These are phyloP conservation scores for Cercis canadensis DNA, from an alignment of 306 rosid species.

Conservation along the genomic window DNA sequence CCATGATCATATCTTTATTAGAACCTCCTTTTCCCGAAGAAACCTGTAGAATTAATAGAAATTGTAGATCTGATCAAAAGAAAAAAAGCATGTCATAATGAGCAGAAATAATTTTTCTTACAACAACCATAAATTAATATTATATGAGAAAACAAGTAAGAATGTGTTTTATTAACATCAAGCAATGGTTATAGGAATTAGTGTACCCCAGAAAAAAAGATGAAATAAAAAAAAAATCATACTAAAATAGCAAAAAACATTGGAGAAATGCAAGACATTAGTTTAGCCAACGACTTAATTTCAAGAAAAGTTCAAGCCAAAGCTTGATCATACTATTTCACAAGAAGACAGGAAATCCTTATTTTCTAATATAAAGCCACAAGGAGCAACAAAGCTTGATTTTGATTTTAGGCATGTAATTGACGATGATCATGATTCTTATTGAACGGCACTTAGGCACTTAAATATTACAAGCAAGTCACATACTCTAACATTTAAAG, in stretches of 20 bases:
- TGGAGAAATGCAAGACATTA: neutral
- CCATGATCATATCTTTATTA: conserved; percentile 72
- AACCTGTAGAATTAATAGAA: conserved; percentile 51
- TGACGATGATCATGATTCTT: conserved; percentile 5
- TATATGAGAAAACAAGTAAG: neutral
- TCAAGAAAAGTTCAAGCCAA: neutral
- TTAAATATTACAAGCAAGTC: conserved; percentile 3
- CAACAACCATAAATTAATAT: conserved; percentile 1
- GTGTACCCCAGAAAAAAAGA: conserved; percentile 9
- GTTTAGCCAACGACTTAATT: neutral
- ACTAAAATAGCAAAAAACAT: conserved; percentile 10
- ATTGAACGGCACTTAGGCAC: conserved; percentile 8
- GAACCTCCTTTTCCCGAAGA: conserved; percentile 60
- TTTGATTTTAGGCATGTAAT: conserved; percentile 6
- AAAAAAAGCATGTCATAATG: conserved; percentile 12
- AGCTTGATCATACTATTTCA: conserved; percentile 9
- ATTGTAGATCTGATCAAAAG: conserved; percentile 12
- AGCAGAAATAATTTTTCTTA: neutral
- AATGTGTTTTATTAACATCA: neutral
- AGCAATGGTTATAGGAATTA: neutral
- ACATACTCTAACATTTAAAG: neutral
- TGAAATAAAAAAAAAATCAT: neutral
- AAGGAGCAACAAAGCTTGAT: conserved; percentile 27
- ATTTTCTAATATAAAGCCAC: conserved; percentile 13
- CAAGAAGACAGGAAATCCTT: conserved; percentile 12